Conservation (phyloP, 2,329 filamentous ascomycete species). For the Aspergillus phoenicis region DNA sequence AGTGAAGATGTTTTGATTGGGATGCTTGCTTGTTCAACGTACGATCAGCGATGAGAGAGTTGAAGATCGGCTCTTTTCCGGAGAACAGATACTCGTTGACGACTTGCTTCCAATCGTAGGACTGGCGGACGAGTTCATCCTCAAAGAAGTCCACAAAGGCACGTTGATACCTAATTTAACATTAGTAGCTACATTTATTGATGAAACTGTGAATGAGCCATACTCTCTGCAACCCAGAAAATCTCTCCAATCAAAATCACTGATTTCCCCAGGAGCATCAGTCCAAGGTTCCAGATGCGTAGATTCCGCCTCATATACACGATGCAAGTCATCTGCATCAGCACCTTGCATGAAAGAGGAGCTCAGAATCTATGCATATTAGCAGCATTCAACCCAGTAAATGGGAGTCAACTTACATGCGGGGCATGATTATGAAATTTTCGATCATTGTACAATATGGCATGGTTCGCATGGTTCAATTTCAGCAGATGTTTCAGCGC, state of each 20-base stretch:
- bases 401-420: constrained; percentile 56
- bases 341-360: constrained; percentile 86
- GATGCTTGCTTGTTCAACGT: constrained; percentile 40
- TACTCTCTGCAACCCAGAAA: constrained; percentile 74
- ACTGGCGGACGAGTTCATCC: constrained; percentile 74
- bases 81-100: constrained; percentile 73
- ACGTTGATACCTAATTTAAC: constrained; percentile 68
- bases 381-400: constrained; percentile 7
- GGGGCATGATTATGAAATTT: constrained; percentile 81
- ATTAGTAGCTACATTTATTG: neutral
- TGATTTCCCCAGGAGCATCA: constrained; percentile 82
- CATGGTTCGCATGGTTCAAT: constrained; percentile 88
- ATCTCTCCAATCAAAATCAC: constrained; percentile 81
- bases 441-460: constrained; percentile 75
- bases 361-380: constrained; percentile 62
- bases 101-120: constrained; percentile 83
- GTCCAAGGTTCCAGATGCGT: constrained; percentile 76
- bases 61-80: constrained; percentile 71
- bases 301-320: constrained; percentile 77
- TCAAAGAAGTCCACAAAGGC: constrained; percentile 96
- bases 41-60: constrained; percentile 78
- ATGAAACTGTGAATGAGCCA: constrained; percentile 20
- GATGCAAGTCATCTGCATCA: constrained; percentile 69
- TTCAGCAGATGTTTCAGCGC: constrained; percentile 88
- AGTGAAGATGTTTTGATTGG: neutral